Evolutionary conservation across 2,329 filamentous ascomycete genomes (phyloP), one percentile per base, ranked within the genome.

Genomic region (Aspergillus sp.): DNA sequence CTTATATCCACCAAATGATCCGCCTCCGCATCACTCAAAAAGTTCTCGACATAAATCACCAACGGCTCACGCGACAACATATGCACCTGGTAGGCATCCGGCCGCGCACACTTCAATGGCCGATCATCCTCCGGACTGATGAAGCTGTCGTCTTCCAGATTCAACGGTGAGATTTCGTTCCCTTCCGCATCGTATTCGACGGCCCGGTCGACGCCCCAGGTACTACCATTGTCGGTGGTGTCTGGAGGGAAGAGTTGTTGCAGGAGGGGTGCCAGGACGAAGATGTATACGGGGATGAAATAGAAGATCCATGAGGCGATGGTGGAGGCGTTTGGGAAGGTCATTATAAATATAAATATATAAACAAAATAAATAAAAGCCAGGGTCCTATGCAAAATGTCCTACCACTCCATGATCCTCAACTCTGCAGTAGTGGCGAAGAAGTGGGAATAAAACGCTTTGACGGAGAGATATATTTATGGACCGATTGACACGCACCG

Each of bases 11-110:
- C 63, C 29, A 81, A 60, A 54, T 78, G 70, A n/a, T 69, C 60
- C 8, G 70, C 69, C 58, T 82, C 78, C 1, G 61, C 53, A 1
- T 56, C 56, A 10, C 66, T 72, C 33, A 82, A 50, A 57, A 81
- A 82, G 33, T 70, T 66, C 56, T 79, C 75, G 41, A 82, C 73
- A 58, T 82, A 81, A 10, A 82, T 67, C 5, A 83, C 67, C 50
- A 82, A 59, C 2, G 79, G 79, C 40, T 73, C 70, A 10, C 72
- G 64, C 12, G 70, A 74, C 44, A 81, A 67, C 4, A 82, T 64
- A 53, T 78, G 73, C 1, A 75, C 63, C 10, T 53, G 52, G 48
- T 68, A 67, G 4, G 57, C 55, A 1, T 54, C 45, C n/a, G 52
- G 49, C 12, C 47, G 52, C 19, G 59, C 53, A 33, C 65, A 68